Conservation (phyloP, 371 early-diverging fungal genomes). For the Mucor circinelloides region DNA sequence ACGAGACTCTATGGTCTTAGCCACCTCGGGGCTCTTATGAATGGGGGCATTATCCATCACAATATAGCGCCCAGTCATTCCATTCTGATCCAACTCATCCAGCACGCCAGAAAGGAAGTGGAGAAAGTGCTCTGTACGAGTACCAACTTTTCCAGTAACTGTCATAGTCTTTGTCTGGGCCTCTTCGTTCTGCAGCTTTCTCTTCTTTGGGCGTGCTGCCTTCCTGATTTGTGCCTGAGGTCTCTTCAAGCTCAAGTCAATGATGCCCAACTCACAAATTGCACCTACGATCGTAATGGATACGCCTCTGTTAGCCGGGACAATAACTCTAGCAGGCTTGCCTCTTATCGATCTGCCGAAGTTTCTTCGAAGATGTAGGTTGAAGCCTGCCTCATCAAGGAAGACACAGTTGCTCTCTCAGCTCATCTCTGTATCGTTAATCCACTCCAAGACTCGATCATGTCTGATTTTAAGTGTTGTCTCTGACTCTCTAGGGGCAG, state of each 20-base stretch:
- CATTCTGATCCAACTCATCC: conserved; percentile 15
- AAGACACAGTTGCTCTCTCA: conserved; percentile 8
- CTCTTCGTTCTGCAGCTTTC: conserved; percentile 10
- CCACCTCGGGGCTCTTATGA: conserved; percentile 13
- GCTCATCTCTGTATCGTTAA: background rate
- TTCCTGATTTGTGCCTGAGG: conserved; percentile 12
- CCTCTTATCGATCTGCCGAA: background rate
- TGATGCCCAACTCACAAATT: conserved; percentile 8
- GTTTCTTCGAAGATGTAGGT: conserved; percentile 7
- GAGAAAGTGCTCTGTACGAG: conserved; percentile 17
- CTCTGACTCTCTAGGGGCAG: background rate
- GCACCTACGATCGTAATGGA: conserved; percentile 9
- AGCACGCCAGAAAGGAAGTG: conserved; percentile 11
- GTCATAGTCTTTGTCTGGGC: background rate
- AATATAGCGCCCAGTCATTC: conserved; percentile 10
- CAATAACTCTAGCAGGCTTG: background rate
- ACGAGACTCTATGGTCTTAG: conserved; percentile 1
- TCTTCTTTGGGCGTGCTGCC: background rate
- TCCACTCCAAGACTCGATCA: conserved; percentile 12
- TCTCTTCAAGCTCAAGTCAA: conserved; percentile 7
- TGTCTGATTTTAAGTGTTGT: background rate
- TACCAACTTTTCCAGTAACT: conserved; percentile 20
- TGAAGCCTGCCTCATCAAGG: conserved; percentile 16
- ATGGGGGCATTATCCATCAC: conserved; percentile 21
- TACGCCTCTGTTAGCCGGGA: conserved; percentile 11